Conservation (phyloP, 2,329 filamentous ascomycete species). For the Sporothrix pallida region DNA sequence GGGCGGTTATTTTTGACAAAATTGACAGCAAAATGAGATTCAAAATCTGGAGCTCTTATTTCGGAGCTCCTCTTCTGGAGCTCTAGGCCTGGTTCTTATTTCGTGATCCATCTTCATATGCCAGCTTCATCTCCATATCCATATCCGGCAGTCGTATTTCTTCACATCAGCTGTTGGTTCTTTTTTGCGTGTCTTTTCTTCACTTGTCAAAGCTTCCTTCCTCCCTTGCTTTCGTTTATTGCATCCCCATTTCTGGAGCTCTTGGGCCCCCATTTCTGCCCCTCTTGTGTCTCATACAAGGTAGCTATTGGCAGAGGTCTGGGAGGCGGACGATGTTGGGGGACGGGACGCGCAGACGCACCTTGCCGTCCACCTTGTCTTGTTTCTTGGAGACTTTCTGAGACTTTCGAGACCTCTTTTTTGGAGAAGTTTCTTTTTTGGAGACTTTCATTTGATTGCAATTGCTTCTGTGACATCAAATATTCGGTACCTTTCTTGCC, state of each 20-base stretch:
- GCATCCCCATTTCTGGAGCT: not conserved
- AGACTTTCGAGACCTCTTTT: not conserved
- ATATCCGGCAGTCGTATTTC: conserved; percentile 1
- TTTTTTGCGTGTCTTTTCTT: not conserved
- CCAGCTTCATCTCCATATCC: not conserved
- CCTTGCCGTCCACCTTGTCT: not conserved
- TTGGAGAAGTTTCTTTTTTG: not conserved
- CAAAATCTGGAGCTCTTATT: no score
- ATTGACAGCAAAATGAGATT: no score
- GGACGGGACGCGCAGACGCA: no score
- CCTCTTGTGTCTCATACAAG: conserved; percentile 8
- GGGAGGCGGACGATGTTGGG: not conserved
- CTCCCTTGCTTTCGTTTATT: conserved; percentile 23
- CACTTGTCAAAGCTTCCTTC: not conserved
- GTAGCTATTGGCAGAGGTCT: not conserved
- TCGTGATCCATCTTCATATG: not conserved
- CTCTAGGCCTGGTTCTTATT: not conserved
- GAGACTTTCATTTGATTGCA: not conserved
- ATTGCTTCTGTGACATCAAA: not conserved
- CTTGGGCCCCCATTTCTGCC: not conserved
- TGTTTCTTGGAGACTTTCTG: not conserved
- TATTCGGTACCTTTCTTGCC: no score
- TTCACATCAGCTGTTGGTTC: not conserved
- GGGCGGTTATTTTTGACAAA: no score
- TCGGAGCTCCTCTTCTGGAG: no score